A percentile compares a stretch with the other conserved stretches of the same genome.
phyloP scores from a whole-genome alignment of 495 filamentous ascomycete species.

The Tricharina praecox region DNA sequence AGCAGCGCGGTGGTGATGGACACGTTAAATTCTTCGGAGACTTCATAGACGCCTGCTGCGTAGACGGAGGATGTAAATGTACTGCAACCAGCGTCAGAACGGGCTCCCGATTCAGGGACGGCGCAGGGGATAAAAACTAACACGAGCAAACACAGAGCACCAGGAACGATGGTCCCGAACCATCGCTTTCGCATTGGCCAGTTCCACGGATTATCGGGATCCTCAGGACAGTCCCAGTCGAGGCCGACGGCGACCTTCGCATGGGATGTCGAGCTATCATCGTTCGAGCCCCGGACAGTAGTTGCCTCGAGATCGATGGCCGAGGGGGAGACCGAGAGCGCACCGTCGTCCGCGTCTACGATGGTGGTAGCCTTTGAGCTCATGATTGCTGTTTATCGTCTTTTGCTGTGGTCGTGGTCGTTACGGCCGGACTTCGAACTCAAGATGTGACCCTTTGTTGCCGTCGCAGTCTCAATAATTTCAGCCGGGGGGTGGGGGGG shows the following conservation, averaged over 20 bases:
- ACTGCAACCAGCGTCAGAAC: conserved; percentile 3
- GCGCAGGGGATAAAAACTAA: conserved; percentile 9
- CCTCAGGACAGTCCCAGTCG: conserved; percentile 39
- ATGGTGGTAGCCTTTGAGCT: no score
- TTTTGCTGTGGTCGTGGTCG: no score
- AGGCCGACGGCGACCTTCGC: conserved; percentile 7
- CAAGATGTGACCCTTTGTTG: no score
- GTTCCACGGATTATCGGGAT: conserved; percentile 44
- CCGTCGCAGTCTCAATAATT: no score
- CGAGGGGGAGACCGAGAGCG: no score
- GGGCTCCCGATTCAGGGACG: conserved; percentile 3
- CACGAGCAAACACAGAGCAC: conserved; percentile 25
- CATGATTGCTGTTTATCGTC: no score
- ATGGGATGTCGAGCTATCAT: no score
- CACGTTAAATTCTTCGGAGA: conserved; percentile 42
- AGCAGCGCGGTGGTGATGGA: conserved; percentile 44
- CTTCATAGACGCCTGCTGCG: conserved; percentile 40
- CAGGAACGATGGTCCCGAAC: conserved; percentile 26
- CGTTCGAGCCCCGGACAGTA: no score
- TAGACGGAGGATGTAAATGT: conserved; percentile 26
- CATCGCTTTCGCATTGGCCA: conserved; percentile 39
- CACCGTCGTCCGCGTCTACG: no score
- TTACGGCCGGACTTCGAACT: no score
- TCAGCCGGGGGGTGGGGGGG: no score
- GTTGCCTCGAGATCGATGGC: no score